A percentile compares a stretch with the other conserved stretches of the same genome.
phyloP scores from a whole-genome alignment of 495 filamentous ascomycete species.

The Entonaema liquescens region DNA sequence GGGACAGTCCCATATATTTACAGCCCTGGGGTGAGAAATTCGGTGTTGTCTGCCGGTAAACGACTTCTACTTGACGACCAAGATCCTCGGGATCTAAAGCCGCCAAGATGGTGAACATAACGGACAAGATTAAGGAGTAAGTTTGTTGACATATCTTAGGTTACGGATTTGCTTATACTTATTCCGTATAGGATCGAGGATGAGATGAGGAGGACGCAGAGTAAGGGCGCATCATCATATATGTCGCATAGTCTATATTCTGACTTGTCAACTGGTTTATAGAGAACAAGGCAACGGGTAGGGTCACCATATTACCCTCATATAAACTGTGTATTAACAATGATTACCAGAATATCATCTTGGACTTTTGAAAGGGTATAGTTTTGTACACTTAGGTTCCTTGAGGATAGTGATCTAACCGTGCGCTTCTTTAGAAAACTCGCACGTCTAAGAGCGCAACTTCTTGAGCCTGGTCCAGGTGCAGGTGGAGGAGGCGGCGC shows the following conservation, averaged over 20 bases:
- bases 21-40: background rate
- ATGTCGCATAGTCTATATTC: constrained; percentile 23
- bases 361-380: constrained; percentile 94
- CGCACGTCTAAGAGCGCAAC: constrained; percentile 90
- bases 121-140: constrained; percentile 99
- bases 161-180: constrained; percentile 20
- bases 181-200: constrained; percentile 84
- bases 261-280: constrained; percentile 37
- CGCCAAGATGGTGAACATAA: constrained; percentile 97
- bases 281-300: constrained; percentile 99
- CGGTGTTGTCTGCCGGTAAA: background rate
- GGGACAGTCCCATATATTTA: background rate
- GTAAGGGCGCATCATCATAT: constrained; percentile 58
- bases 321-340: constrained; percentile 22
- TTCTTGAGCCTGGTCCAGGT: constrained; percentile 89
- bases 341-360: constrained; percentile 85
- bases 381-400: background rate
- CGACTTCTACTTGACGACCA: background rate
- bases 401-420: constrained; percentile 17
- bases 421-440: constrained; percentile 73
- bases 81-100: constrained; percentile 36
- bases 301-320: constrained; percentile 29
- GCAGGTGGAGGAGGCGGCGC: constrained; percentile 74
- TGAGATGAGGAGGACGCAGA: constrained; percentile 99
- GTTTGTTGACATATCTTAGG: constrained; percentile 31